Percentiles rank a stretch among this genome's conserved stretches.
Evolutionary conservation across 148 eudicot genomes (phyloP).

Genomic region (Fagopyrum tataricum): DNA sequence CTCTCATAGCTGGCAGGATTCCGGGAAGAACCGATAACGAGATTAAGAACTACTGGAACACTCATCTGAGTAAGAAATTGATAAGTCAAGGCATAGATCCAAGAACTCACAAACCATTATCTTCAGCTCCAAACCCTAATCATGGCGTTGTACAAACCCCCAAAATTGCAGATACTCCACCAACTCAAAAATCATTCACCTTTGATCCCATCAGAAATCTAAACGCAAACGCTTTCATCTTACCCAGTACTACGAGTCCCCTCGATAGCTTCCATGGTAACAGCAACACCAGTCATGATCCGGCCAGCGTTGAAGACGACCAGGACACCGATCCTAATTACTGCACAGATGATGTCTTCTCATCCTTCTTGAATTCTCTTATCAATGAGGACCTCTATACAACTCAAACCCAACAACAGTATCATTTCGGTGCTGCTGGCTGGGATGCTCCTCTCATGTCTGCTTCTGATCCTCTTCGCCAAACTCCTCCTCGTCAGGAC

Average conservation of each 20-base stretch:
- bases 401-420: slow-evolving; percentile 2
- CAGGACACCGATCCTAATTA: slow-evolving; percentile 4
- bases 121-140: background rate
- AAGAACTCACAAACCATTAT: slow-evolving; percentile 46
- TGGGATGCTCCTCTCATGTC: slow-evolving; percentile 33
- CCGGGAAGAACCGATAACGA: slow-evolving; percentile 61
- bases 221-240: background rate
- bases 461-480: background rate
- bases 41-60: slow-evolving; percentile 66
- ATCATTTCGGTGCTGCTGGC: slow-evolving; percentile 19
- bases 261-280: too few species aligned
- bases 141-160: background rate
- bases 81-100: slow-evolving; percentile 65
- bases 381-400: slow-evolving; percentile 21
- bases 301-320: slow-evolving; percentile 6
- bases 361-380: slow-evolving; percentile 18
- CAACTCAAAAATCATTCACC: background rate
- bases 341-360: slow-evolving; percentile 18
- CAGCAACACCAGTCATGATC: background rate
- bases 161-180: background rate
- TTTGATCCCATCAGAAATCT: background rate
- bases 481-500: slow-evolving; percentile 5
- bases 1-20: slow-evolving; percentile 56
- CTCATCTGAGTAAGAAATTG: slow-evolving; percentile 55
- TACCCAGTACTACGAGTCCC: background rate